Base-by-base conservation (phyloP, 2,329 filamentous ascomycete species). In the Zymoseptoria crescenta region DNA sequence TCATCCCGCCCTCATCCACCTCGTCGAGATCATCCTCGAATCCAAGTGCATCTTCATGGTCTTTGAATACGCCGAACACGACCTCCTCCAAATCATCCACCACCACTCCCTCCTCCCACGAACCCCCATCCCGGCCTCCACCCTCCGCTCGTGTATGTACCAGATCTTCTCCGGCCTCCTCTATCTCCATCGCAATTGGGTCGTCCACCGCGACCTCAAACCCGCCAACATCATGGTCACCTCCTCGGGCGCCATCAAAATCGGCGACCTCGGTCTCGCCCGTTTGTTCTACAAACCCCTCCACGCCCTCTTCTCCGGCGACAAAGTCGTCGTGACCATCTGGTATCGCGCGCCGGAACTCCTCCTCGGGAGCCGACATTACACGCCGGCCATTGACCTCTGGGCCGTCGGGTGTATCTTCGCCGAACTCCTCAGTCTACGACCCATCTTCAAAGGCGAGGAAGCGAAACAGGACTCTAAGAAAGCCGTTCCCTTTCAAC, bases 41-140 rank as follows among this genome's bases (percentile, higher is more conserved):
- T 92, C 96, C 74, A 97, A 97, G 78, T 96, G 92, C 77, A 97
- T 99, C 73, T 99, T 92, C 76, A 99, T 99, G 88, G 92, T 99
- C 1, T 97, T 99, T 68, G 94, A 97, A 74, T 99, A 96, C 74
- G 94, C 94, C 66, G 94, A 99, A 75, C 94, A 99, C 74, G 94
- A 99, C 74, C 78, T 99, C 45, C 80, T 99, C 4, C 94, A 99
- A 74, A 97, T 99, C 72, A 96, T 99, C 67, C 94, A 99, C 73
- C 92, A 97, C 72, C 94, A 99, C 75, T 96, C 89, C 1, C 88
- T 96, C 73, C 88, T 92, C 59, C 87, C 91, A 28, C 83, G 92
- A 27, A 89, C 94, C 66, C 87, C 90, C 5, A 96, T 99, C 59
- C 91, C 93, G 0, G 88, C 93, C 0, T 80, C 85, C 24, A 96